phyloP scores from a whole-genome alignment of 2,329 filamentous ascomycete genomes.

The Keithomyces neogunnii region DNA sequence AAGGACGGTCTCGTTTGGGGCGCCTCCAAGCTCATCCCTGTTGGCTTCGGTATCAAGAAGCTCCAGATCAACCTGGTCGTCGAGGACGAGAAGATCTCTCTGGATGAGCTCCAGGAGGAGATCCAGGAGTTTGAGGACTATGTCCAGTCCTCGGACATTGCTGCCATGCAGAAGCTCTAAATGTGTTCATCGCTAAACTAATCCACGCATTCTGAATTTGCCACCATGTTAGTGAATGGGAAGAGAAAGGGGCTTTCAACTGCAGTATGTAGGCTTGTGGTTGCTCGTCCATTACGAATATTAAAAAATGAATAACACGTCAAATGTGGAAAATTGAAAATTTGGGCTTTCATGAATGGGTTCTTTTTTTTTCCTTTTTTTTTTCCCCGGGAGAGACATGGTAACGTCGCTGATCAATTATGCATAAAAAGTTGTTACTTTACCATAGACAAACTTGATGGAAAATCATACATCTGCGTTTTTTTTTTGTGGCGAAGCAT shows the following conservation, averaged over 20 bases:
- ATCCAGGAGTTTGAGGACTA: constrained; percentile 83
- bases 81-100: constrained; percentile 92
- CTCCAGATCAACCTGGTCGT: constrained; percentile 97
- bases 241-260: neutral
- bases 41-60: constrained; percentile 98
- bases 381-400: neutral
- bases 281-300: neutral
- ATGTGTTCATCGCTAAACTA: constrained; percentile 3
- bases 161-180: constrained; percentile 91
- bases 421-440: neutral
- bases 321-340: neutral
- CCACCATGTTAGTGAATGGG: neutral
- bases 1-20: constrained; percentile 96
- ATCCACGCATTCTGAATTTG: neutral
- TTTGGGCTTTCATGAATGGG: neutral
- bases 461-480: neutral
- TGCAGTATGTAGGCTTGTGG: neutral
- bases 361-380: neutral
- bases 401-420: neutral
- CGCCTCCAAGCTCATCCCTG: constrained; percentile 76
- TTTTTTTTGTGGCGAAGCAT: neutral
- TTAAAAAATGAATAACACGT: neutral
- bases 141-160: constrained; percentile 89
- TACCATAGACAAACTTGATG: neutral
- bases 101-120: constrained; percentile 77